Evolutionary conservation across 192 early-diverging fungal species (phyloP), one percentile per base, ranked within the genome.

Genomic region (Coemansia sp.): DNA sequence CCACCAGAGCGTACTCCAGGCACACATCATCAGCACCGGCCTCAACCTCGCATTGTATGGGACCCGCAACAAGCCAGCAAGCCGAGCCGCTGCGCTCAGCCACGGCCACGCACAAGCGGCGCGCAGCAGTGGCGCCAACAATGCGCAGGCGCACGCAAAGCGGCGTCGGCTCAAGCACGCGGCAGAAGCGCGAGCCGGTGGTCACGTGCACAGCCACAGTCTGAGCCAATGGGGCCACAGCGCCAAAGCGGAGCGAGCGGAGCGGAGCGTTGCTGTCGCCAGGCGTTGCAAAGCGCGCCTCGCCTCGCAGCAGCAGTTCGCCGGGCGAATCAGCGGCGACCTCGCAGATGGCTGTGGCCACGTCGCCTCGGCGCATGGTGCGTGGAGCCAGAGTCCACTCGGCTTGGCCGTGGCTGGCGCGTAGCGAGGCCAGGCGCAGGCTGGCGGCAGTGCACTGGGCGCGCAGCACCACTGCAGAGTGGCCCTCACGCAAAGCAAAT

Each of bases 11-110:
- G 38, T 60, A 78, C 18, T 60, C 41, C 40, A 76, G 37, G n/a
- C 6, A 0, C 6, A 7, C 50, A 11, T 14, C 44, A 5, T 11
- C 19, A 43, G 36, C 41, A 24, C 37, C 32, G 32, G 26, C 37
- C 55, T 22, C 38, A n/a, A 64, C 50, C 26, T 67, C 55, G 21
- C 22, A 29, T 6, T 63, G n/a, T 3, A 53, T 40, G 1, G 74
- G 39, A 0, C 74, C 74, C 11, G 74, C 60, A 33, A 77, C 62
- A 33, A 77, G 58, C 68, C 74, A 77, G 33, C 59, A 38, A 2
- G 32, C 42, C n/a, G 64, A n/a, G 21, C 54, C 59, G 2, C 32
- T 39, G 14, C 52, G 39, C 26, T 43, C 41, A 8, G 43, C 58
- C 42, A 72, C 58, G 38, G 42, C 53, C 59, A 72, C 70, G 22